A percentile compares a stretch with the other conserved stretches of the same genome.
Evolutionary conservation across 768 basidiomycete species (phyloP).

Genomic region (Boletus rex-veris): DNA sequence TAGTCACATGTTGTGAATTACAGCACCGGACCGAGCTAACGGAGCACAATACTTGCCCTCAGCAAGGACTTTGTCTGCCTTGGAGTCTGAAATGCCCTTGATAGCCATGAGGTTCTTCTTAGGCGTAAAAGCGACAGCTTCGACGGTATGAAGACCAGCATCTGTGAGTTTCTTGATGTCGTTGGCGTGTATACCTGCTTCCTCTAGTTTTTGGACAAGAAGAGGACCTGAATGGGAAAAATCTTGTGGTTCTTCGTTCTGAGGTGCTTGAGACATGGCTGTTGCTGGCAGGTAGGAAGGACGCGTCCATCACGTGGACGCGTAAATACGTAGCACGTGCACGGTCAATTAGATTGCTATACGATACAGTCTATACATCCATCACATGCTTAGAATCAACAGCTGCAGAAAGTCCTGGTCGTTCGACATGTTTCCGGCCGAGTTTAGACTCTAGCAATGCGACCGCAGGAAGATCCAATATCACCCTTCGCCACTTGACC

Average conservation of each 20-base stretch:
- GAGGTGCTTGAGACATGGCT: conserved; percentile 47
- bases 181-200: conserved; percentile 82
- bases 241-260: conserved; percentile 48
- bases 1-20: conserved; percentile 31
- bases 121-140: conserved; percentile 93
- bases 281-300: neutral
- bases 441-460: conserved; percentile 68
- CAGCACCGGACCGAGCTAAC: neutral
- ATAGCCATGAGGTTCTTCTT: conserved; percentile 89
- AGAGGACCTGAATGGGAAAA: conserved; percentile 72
- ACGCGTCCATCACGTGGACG: conserved; percentile 35
- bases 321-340: conserved; percentile 12
- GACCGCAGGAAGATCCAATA: conserved; percentile 82
- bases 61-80: conserved; percentile 92
- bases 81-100: conserved; percentile 95
- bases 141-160: conserved; percentile 90
- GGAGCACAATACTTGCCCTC: conserved; percentile 59
- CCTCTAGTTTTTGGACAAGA: conserved; percentile 79
- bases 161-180: conserved; percentile 95
- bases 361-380: no score
- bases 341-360: neutral
- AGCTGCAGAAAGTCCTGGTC: neutral
- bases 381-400: neutral
- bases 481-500: conserved; percentile 76
- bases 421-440: conserved; percentile 34